Percentiles rank a stretch among this genome's conserved stretches.
Evolutionary conservation across 192 early-diverging fungal species (phyloP).

Genomic region (Backusella psychrophila): DNA sequence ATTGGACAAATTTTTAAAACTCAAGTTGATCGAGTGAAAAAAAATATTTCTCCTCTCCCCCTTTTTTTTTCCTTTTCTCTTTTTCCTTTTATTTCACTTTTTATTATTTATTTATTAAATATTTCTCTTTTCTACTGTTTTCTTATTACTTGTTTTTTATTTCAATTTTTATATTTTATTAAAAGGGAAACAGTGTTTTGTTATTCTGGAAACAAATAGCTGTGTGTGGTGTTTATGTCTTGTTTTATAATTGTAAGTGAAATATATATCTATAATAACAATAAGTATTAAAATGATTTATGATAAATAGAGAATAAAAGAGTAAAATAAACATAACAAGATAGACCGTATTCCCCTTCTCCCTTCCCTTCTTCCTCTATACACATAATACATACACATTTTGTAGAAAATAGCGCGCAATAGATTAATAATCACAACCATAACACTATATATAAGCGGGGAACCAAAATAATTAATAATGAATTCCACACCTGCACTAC

Average conservation of each 20-base stretch:
- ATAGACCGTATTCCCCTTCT: not conserved
- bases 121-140: not conserved
- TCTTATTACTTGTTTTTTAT: not conserved
- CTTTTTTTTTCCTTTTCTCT: constrained; percentile 19
- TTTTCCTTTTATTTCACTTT: not conserved
- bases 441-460: not conserved
- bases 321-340: not conserved
- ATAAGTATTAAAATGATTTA: not conserved
- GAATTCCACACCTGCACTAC: not conserved
- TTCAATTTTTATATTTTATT: not conserved
- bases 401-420: constrained; percentile 4
- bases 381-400: not conserved
- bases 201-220: not conserved
- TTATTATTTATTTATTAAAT: constrained; percentile 10
- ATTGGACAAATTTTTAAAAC: not conserved
- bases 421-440: not conserved
- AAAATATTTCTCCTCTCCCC: constrained; percentile 4
- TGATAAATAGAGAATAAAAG: not conserved
- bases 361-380: not conserved
- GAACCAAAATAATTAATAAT: constrained; percentile 1
- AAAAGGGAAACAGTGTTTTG: not conserved
- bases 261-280: not conserved
- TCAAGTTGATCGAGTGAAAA: not conserved
- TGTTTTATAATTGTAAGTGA: not conserved
- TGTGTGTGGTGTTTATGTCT: not conserved